Conservation (phyloP, 208 protist species). For the Acanthamoeba royreba region DNA sequence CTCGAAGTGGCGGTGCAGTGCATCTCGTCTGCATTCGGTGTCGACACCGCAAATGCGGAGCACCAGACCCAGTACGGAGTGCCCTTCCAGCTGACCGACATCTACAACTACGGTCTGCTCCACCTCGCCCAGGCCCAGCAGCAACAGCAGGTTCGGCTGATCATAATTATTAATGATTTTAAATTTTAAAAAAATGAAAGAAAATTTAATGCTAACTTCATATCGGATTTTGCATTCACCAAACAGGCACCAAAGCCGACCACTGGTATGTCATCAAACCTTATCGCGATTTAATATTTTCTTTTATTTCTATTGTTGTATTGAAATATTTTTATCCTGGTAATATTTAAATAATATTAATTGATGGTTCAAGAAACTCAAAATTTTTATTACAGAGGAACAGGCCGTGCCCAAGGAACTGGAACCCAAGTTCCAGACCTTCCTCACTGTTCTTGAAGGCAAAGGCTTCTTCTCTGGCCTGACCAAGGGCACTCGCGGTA, state of each 20-base stretch:
- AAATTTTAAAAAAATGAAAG: background rate
- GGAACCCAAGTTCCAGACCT: conserved; percentile 9
- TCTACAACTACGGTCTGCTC: background rate
- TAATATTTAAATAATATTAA: too few species aligned
- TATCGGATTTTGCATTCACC: too few species aligned
- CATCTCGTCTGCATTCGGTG: background rate
- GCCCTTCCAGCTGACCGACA: background rate
- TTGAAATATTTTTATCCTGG: too few species aligned
- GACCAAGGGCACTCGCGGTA: background rate
- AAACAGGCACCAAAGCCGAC: too few species aligned
- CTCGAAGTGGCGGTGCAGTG: conserved; percentile 25
- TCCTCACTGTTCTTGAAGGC: background rate
- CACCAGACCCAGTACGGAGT: background rate
- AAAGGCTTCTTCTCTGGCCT: background rate
- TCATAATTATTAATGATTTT: background rate
- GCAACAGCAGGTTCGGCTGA: too few species aligned
- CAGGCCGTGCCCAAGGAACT: background rate
- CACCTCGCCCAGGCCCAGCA: background rate
- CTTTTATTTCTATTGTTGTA: too few species aligned
- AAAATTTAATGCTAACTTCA: too few species aligned
- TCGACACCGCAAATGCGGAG: background rate
- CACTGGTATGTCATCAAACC: background rate
- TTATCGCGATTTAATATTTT: too few species aligned
- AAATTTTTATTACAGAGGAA: too few species aligned
- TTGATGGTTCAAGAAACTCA: too few species aligned